Conservation (phyloP, 768 basidiomycete genomes). For the Porphyrellus cyaneotinctus region DNA sequence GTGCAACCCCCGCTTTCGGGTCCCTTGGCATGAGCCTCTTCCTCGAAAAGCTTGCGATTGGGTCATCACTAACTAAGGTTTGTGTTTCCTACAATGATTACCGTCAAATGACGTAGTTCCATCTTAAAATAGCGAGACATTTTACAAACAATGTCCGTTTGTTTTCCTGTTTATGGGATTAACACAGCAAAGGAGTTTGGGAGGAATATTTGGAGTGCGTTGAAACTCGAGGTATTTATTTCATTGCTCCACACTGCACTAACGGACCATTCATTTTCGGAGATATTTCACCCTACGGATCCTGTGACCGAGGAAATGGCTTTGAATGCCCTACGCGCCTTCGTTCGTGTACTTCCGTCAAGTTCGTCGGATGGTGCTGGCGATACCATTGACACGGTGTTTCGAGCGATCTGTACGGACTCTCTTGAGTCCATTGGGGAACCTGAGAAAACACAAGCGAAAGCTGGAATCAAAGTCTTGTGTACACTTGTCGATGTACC, state of each 20-base stretch:
- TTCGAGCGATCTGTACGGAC: slow-evolving; percentile 73
- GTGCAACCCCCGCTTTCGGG: slow-evolving; percentile 79
- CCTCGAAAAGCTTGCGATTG: slow-evolving; percentile 85
- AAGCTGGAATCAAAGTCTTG: slow-evolving; percentile 80
- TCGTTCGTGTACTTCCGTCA: slow-evolving; percentile 73
- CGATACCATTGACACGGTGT: slow-evolving; percentile 48
- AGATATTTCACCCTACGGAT: slow-evolving; percentile 96
- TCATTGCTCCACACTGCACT: background rate
- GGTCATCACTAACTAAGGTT: slow-evolving; percentile 81
- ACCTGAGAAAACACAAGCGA: slow-evolving; percentile 91
- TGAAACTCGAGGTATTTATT: slow-evolving; percentile 77
- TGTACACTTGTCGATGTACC: slow-evolving; percentile 75
- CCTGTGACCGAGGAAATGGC: slow-evolving; percentile 68
- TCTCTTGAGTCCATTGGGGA: slow-evolving; percentile 77
- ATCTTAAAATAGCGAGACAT: slow-evolving; percentile 78
- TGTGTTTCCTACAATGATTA: background rate
- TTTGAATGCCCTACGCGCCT: slow-evolving; percentile 60
- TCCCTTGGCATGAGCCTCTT: slow-evolving; percentile 82
- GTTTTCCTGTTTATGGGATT: slow-evolving; percentile 83
- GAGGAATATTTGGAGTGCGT: slow-evolving; percentile 80
- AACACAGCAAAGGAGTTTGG: slow-evolving; percentile 56
- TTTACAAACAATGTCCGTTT: slow-evolving; percentile 68
- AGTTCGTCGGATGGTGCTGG: slow-evolving; percentile 37
- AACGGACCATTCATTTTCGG: background rate
- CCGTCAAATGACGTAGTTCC: background rate